Base-by-base conservation (phyloP, 2,329 filamentous ascomycete genomes). In the Colletotrichum magnum region DNA sequence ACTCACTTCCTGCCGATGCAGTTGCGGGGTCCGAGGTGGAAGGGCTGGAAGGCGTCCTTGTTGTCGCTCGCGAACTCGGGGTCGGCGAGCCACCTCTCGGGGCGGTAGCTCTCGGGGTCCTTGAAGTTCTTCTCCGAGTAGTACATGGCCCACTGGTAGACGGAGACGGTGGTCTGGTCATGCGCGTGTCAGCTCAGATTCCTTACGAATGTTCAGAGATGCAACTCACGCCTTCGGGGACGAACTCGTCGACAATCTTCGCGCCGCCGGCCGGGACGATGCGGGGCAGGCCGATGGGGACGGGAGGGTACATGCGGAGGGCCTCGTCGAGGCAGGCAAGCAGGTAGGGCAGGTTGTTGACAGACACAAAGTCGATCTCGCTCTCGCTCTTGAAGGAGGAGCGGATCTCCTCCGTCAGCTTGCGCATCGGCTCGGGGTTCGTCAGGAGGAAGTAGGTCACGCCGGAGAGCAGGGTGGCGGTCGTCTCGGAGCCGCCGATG, bases 1-100 rank as follows among this genome's bases (percentile, higher is more conserved):
- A 78, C 83, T 75, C 77, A 84, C 83, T 86, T 86, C 68, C 78
- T 78, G 2, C 86, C 86, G 32, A 88, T 78, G 69, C 86, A 88
- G 54, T 86, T 85, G 1, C 86, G 76, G 6, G 85, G 81, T 0
- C 86, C 85, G 2, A 83, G 43, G 4, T 81, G 80, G 70, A 88
- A 87, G 1, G 86, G 83, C 71, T 87, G 82, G 64, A 85, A 78
- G 1, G 79, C 80, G 0, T 83, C 81, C 45, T 64, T 72, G 15
- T 72, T 64, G 60, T 80, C 77, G 21, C 66, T 66, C 2, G 54
- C 71, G 32, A 72, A 77, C 2, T 52, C 57, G 0, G 68, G 50
- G 18, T 77, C 76, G 7, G 36, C 54, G 21, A 77, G 58, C 79
- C 73, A 81, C 12, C 76, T 70, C 70, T 74, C 77, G 0, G 82